Evolutionary conservation across 805 yeast genomes (phyloP).

Genomic region (Starmerella floris): DNA sequence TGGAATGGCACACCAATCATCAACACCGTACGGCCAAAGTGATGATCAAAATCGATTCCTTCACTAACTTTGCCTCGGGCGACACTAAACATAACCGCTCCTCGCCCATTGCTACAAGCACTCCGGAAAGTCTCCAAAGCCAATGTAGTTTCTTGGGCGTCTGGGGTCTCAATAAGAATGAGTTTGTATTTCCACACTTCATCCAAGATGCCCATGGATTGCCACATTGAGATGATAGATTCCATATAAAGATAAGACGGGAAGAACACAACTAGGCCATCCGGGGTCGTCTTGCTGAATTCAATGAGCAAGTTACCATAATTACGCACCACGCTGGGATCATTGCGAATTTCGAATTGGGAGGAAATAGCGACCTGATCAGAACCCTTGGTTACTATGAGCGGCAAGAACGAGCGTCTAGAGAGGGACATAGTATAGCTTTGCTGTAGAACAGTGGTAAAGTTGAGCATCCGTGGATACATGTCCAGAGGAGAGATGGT

Average conservation of each 20-base stretch:
- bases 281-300: conserved; percentile 90
- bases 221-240: conserved; percentile 97
- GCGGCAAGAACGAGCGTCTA: conserved; percentile 80
- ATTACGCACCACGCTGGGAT: conserved; percentile 93
- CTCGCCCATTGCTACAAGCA: conserved; percentile 95
- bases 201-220: conserved; percentile 91
- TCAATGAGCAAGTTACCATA: conserved; percentile 88
- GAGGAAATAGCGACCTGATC: conserved; percentile 97
- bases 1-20: conserved; percentile 99
- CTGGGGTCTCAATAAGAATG: conserved; percentile 94
- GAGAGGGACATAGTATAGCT: conserved; percentile 94
- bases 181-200: conserved; percentile 97
- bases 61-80: conserved; percentile 99
- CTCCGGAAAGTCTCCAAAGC: conserved; percentile 91
- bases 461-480: conserved; percentile 95
- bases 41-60: conserved; percentile 98
- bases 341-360: conserved; percentile 90
- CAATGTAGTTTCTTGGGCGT: conserved; percentile 93
- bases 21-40: conserved; percentile 89
- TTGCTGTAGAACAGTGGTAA: conserved; percentile 84
- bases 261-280: conserved; percentile 94
- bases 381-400: conserved; percentile 93
- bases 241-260: conserved; percentile 98
- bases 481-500: conserved; percentile 96
- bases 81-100: conserved; percentile 89